These are phyloP conservation scores for Sphagnum tenellum DNA, from an alignment of 225 moss, liverwort and hornwort species.

Conservation along the genomic window DNA sequence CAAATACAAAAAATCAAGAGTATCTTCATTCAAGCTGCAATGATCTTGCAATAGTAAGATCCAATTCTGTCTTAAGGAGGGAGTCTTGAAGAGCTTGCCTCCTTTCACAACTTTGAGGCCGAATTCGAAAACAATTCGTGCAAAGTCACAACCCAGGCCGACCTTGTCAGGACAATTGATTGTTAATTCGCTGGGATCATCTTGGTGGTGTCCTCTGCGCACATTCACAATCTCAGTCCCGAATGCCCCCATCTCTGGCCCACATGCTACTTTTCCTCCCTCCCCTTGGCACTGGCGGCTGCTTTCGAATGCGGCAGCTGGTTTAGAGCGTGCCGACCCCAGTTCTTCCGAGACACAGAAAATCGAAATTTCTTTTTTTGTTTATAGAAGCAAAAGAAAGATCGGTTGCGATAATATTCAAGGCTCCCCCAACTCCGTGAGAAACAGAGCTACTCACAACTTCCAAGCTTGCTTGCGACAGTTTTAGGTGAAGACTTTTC, in stretches of 20 bases:
- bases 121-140: constrained; percentile 69
- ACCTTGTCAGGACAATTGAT: constrained; percentile 73
- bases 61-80: too few species aligned
- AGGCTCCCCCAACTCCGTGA: background rate
- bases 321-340: too few species aligned
- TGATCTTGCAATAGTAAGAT: too few species aligned
- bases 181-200: constrained; percentile 60
- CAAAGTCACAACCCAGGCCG: constrained; percentile 66
- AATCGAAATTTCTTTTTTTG: too few species aligned
- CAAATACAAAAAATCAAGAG: too few species aligned
- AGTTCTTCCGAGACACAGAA: too few species aligned
- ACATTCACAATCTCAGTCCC: constrained; percentile 61
- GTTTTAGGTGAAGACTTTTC: too few species aligned
- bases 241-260: constrained; percentile 21
- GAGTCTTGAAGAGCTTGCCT: constrained; percentile 11
- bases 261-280: too few species aligned
- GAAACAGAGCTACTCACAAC: too few species aligned
- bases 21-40: too few species aligned
- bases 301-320: background rate
- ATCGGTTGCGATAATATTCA: background rate
- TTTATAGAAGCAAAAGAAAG: too few species aligned
- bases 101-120: constrained; percentile 43
- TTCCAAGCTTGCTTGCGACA: too few species aligned
- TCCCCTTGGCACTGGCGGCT: constrained; percentile 2
- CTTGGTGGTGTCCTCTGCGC: constrained; percentile 36